Conservation (phyloP, 2,329 filamentous ascomycete species). For the Thielaviopsis musarum region DNA sequence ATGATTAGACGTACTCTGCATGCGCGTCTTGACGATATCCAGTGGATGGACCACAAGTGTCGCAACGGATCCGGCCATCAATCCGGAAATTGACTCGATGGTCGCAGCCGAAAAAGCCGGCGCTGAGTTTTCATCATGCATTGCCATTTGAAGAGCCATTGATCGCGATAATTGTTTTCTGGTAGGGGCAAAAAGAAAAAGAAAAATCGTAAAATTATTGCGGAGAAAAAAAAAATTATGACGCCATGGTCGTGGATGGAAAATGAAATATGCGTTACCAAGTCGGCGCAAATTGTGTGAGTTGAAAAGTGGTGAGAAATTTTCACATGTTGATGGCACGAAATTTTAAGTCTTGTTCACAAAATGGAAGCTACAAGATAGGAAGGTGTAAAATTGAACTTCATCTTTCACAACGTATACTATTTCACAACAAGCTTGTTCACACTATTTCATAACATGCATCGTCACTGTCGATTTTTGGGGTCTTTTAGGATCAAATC, state of each 20-base stretch:
- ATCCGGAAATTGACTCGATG: conserved; percentile 77
- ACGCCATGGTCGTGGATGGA: not conserved
- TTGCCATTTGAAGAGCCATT: not conserved
- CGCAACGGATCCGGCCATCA: conserved; percentile 72
- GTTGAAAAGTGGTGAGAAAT: not conserved
- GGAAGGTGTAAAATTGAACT: not conserved
- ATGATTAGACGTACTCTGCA: conserved; percentile 49
- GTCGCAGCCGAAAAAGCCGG: conserved; percentile 34
- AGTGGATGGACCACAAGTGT: conserved; percentile 83
- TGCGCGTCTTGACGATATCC: conserved; percentile 88
- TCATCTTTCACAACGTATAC: not conserved
- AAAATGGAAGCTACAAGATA: not conserved
- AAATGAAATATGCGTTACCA: not conserved
- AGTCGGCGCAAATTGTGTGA: not conserved
- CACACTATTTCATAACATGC: not conserved
- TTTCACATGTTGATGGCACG: not conserved
- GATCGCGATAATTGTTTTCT: not conserved
- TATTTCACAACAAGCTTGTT: too few relatives aligned
- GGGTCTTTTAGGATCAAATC: not conserved
- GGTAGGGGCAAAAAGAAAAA: not conserved
- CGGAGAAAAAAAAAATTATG: not conserved
- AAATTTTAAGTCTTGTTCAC: too few relatives aligned
- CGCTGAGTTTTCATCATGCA: not conserved
- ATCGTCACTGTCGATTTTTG: not conserved
- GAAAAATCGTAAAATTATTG: not conserved